A percentile compares a stretch with the other conserved stretches of the same genome.
Conservation (phyloP, 176 grass and related monocot species). For the Oryza meyeriana region DNA sequence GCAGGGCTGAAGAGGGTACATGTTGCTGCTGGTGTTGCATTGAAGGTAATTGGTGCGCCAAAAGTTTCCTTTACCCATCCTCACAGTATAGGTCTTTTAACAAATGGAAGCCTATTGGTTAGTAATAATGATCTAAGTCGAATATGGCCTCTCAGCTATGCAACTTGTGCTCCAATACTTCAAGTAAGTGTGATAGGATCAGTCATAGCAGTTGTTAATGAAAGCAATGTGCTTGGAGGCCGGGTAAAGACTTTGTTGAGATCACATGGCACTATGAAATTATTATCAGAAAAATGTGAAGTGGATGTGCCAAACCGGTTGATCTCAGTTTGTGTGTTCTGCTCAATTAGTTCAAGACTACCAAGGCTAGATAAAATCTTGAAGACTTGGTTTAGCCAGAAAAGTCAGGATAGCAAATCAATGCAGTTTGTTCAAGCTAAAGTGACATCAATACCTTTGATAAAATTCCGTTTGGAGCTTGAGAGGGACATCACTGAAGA, state of each 20-base stretch:
- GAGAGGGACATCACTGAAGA: conserved; percentile 64
- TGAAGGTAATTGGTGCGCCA: conserved; percentile 72
- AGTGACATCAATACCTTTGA: conserved; percentile 43
- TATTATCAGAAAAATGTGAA: conserved; percentile 58
- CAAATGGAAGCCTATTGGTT: conserved; percentile 67
- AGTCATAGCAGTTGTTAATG: conserved; percentile 44
- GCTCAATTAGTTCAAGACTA: conserved; percentile 64
- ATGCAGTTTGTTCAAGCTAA: conserved; percentile 65
- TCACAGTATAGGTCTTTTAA: conserved; percentile 76
- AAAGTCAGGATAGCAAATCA: conserved; percentile 31
- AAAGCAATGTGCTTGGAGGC: conserved; percentile 28
- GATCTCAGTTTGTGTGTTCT: conserved; percentile 67
- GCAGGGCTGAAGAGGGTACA: conserved; percentile 64
- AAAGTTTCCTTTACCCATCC: conserved; percentile 62
- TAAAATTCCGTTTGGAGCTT: conserved; percentile 74
- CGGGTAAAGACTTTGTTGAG: conserved; percentile 37
- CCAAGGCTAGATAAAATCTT: conserved; percentile 52
- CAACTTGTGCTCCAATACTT: conserved; percentile 63
- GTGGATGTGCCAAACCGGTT: conserved; percentile 24
- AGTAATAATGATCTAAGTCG: conserved; percentile 28
- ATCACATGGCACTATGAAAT: conserved; percentile 53
- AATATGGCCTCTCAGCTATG: conserved; percentile 50
- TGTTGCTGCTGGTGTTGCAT: conserved; percentile 52
- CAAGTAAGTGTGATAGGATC: conserved; percentile 60
- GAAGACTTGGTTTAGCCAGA: conserved; percentile 45